A percentile compares a stretch with the other conserved stretches of the same genome.
phyloP scores from a whole-genome alignment of 345 rosid species.

The Eucalyptus cloeziana region DNA sequence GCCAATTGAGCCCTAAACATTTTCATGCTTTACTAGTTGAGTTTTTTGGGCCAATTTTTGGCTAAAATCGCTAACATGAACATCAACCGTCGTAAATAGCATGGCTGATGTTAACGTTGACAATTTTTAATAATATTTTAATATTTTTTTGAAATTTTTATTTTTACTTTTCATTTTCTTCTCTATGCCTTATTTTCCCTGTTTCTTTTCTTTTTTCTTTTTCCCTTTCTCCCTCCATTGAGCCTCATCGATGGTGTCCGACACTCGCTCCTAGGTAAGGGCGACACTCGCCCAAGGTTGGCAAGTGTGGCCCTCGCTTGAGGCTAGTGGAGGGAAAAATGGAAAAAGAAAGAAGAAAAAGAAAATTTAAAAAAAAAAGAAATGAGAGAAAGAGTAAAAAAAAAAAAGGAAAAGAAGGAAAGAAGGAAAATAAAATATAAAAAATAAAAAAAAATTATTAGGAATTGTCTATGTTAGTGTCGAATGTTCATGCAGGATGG shows the following conservation, averaged over 20 bases:
- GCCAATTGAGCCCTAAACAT: accelerated
- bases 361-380: too few relatives aligned
- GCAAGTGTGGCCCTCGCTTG: not conserved
- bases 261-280: not conserved
- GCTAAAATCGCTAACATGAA: not conserved
- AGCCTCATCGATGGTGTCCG: not conserved
- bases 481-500: accelerated
- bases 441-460: too few relatives aligned
- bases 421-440: too few relatives aligned
- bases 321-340: not conserved
- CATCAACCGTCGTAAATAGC: accelerated
- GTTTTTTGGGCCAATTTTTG: too few relatives aligned
- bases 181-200: too few relatives aligned
- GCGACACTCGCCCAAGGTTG: not conserved
- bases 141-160: not conserved
- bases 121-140: too few relatives aligned
- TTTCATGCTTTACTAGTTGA: not conserved
- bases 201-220: too few relatives aligned
- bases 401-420: too few relatives aligned
- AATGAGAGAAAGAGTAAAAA: not conserved
- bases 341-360: too few relatives aligned
- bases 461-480: too few relatives aligned
- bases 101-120: accelerated
- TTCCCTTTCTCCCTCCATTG: not conserved
- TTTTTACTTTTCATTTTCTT: too few relatives aligned